Conservation (phyloP, 495 filamentous ascomycete species). For the Aspergillus hancockii region DNA sequence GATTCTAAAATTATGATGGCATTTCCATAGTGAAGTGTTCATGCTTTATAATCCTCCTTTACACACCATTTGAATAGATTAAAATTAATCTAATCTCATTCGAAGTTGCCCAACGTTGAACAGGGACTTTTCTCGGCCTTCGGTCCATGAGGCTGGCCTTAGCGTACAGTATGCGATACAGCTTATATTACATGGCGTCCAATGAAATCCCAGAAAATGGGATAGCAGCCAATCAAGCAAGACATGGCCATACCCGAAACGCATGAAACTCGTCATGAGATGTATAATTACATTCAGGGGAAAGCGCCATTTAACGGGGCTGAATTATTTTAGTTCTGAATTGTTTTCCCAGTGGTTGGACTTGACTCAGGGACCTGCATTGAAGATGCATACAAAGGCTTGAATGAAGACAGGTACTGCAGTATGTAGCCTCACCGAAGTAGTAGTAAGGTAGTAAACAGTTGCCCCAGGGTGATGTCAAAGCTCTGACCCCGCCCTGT, state of each 20-base stretch:
- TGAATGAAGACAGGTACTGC: no score
- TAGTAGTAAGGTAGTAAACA: no score
- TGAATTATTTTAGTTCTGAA: no score
- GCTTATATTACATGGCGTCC: not conserved
- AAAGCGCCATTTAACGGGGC: not conserved
- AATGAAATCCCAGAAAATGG: not conserved
- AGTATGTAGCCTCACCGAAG: no score
- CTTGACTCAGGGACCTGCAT: no score
- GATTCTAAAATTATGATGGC: not conserved
- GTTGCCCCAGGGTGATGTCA: not conserved
- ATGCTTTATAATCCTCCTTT: not conserved
- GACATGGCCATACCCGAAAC: not conserved
- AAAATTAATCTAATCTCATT: not conserved
- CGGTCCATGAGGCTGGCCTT: not conserved
- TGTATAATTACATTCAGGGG: slow-evolving; percentile 3
- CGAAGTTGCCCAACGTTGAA: not conserved
- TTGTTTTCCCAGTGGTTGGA: no score
- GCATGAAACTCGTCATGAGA: not conserved
- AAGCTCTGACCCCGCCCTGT: not conserved
- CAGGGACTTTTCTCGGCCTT: not conserved
- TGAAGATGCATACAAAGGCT: no score
- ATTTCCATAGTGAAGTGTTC: not conserved
- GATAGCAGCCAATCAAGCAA: not conserved
- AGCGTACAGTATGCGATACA: not conserved
- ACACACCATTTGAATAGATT: not conserved